These are phyloP conservation scores for Lachnellula subtilissima DNA, from an alignment of 2,329 filamentous ascomycete species.

Conservation along the genomic window DNA sequence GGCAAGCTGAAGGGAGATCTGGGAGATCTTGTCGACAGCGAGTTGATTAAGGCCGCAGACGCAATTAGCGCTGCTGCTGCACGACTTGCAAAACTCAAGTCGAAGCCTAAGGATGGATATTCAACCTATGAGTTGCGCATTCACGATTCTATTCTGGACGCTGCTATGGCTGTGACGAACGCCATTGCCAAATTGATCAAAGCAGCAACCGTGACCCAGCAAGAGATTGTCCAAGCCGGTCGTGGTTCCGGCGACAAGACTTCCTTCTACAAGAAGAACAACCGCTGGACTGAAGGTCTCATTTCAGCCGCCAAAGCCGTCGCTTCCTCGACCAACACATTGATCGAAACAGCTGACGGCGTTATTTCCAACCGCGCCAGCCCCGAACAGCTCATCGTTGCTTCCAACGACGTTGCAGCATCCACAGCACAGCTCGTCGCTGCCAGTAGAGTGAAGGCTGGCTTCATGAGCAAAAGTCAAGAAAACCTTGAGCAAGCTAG, in stretches of 20 bases:
- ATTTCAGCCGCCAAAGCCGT: constrained; percentile 98
- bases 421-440: constrained; percentile 96
- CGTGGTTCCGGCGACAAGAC: constrained; percentile 81
- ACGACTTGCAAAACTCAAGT: constrained; percentile 84
- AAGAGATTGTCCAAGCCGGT: constrained; percentile 94
- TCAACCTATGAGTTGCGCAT: constrained; percentile 95
- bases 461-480: constrained; percentile 96
- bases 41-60: constrained; percentile 88
- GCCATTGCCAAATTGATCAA: constrained; percentile 94
- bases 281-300: constrained; percentile 95
- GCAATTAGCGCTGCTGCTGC: constrained; percentile 91
- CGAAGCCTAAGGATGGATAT: constrained; percentile 93
- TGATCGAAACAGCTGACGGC: constrained; percentile 97
- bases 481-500: constrained; percentile 85
- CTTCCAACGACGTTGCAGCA: constrained; percentile 93
- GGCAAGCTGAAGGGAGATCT: constrained; percentile 84
- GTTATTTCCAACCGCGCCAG: constrained; percentile 89
- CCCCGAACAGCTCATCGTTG: constrained; percentile 95
- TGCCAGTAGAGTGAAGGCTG: constrained; percentile 91
- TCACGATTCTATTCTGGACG: constrained; percentile 90
- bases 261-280: constrained; percentile 99
- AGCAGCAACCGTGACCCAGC: constrained; percentile 85
- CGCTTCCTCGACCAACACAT: constrained; percentile 83
- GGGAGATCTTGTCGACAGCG: constrained; percentile 86
- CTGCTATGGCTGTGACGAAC: constrained; percentile 86